Evolutionary conservation across 306 rosid species (phyloP).

Genomic region (Dalbergia cultrata): DNA sequence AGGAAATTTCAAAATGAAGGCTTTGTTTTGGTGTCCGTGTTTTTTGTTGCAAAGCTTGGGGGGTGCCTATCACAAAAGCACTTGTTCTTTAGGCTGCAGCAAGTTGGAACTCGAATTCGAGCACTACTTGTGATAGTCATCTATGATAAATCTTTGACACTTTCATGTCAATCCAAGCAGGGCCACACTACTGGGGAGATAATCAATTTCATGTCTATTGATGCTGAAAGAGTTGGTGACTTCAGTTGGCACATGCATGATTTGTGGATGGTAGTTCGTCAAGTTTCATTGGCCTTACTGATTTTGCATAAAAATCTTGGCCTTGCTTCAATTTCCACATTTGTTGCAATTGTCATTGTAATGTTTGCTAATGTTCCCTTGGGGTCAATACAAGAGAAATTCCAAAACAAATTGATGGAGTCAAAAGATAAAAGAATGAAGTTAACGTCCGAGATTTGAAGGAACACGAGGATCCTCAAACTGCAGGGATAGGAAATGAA

Average conservation of each 20-base stretch:
- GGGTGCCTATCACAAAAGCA: slow-evolving; percentile 55
- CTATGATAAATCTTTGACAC: slow-evolving; percentile 72
- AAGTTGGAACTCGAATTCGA: slow-evolving; percentile 63
- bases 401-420: slow-evolving; percentile 80
- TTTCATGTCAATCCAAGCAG: slow-evolving; percentile 72
- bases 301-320: slow-evolving; percentile 79
- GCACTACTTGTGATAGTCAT: slow-evolving; percentile 66
- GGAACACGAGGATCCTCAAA: slow-evolving; percentile 88
- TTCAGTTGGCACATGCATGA: slow-evolving; percentile 77
- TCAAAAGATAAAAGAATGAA: slow-evolving; percentile 90
- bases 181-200: slow-evolving; percentile 72
- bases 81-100: slow-evolving; percentile 67
- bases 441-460: slow-evolving; percentile 74
- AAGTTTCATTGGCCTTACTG: slow-evolving; percentile 71
- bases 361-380: slow-evolving; percentile 79
- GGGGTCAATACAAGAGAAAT: slow-evolving; percentile 70
- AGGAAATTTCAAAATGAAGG: background rate
- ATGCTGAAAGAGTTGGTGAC: slow-evolving; percentile 78
- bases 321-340: slow-evolving; percentile 72
- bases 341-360: slow-evolving; percentile 66
- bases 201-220: slow-evolving; percentile 84
- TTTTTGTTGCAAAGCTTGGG: background rate
- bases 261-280: slow-evolving; percentile 69
- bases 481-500: slow-evolving; percentile 95
- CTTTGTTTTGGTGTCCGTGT: background rate